Evolutionary conservation across 1,139 yeast species (phyloP).

Genomic region (Saccharomycopsis crataegensis): DNA sequence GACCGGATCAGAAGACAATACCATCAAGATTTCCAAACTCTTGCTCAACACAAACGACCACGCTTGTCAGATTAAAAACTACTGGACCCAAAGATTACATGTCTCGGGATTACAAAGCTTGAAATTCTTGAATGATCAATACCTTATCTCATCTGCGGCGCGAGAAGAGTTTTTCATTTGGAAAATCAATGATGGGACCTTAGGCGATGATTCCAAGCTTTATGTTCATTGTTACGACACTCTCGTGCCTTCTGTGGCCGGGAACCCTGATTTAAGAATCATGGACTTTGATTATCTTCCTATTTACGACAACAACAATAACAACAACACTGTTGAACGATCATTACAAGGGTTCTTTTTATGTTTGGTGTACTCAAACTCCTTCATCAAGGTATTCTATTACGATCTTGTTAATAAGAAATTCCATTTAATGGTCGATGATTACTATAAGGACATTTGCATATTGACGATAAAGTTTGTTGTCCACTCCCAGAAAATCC

Average conservation of each 20-base stretch:
- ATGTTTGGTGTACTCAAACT: constrained; percentile 77
- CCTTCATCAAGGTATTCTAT: constrained; percentile 61
- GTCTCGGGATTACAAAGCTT: constrained; percentile 81
- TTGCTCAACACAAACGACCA: constrained; percentile 30
- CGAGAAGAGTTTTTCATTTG: constrained; percentile 84
- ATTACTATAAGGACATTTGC: constrained; percentile 67
- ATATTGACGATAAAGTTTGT: constrained; percentile 53
- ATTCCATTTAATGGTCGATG: constrained; percentile 41
- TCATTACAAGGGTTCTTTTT: constrained; percentile 39
- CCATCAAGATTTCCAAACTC: constrained; percentile 52
- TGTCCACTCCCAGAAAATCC: constrained; percentile 22
- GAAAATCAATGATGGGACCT: constrained; percentile 36
- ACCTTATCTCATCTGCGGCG: constrained; percentile 69
- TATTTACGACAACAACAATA: constrained; percentile 23
- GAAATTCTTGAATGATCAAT: constrained; percentile 48
- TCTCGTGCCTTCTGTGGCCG: constrained; percentile 37
- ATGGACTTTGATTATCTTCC: constrained; percentile 67
- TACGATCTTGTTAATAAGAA: constrained; percentile 32
- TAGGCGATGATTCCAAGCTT: constrained; percentile 14
- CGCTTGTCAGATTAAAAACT: constrained; percentile 28
- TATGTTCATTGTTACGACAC: constrained; percentile 39
- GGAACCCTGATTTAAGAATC: constrained; percentile 74
- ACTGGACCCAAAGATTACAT: constrained; percentile 70
- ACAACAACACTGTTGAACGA: constrained; percentile 14
- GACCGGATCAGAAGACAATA: constrained; percentile 88